Evolutionary conservation across 768 basidiomycete species (phyloP).

Genomic region (Pholiota conissans): DNA sequence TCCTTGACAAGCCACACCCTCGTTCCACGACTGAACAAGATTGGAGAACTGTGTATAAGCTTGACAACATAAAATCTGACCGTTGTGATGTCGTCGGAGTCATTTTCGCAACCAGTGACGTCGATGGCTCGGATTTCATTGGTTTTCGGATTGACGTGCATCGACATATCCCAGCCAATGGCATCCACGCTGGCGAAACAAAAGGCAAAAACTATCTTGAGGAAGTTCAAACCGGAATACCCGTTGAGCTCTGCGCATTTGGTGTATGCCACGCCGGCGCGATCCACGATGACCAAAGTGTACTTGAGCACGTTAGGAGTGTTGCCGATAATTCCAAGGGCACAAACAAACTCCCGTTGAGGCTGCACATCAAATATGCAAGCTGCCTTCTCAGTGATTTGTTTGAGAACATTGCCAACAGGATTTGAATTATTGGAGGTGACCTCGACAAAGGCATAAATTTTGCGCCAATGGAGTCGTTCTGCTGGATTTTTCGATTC

Average conservation of each 20-base stretch:
- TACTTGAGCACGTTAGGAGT: neutral
- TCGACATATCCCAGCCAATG: slow-evolving; percentile 3
- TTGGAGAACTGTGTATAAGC: slow-evolving; percentile 10
- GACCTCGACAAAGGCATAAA: slow-evolving; percentile 5
- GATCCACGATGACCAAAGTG: neutral
- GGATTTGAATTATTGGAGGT: neutral
- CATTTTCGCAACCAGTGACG: neutral
- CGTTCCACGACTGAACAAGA: slow-evolving; percentile 9
- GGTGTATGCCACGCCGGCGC: neutral
- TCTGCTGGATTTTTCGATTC: neutral
- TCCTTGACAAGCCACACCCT: slow-evolving; percentile 13
- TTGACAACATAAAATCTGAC: slow-evolving; percentile 6
- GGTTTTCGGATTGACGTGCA: neutral
- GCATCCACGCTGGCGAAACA: neutral
- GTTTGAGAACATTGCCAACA: neutral
- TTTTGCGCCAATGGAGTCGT: neutral
- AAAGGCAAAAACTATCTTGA: slow-evolving; percentile 1
- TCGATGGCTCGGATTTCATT: neutral
- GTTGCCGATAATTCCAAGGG: neutral
- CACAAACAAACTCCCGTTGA: neutral
- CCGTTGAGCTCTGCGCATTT: neutral
- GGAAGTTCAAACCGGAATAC: neutral
- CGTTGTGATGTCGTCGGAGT: neutral
- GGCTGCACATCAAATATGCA: slow-evolving; percentile 8
- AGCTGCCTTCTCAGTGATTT: slow-evolving; percentile 1